Conservation (phyloP, 1,284 basidiomycete species). For the Vanrija pseudolonga region DNA sequence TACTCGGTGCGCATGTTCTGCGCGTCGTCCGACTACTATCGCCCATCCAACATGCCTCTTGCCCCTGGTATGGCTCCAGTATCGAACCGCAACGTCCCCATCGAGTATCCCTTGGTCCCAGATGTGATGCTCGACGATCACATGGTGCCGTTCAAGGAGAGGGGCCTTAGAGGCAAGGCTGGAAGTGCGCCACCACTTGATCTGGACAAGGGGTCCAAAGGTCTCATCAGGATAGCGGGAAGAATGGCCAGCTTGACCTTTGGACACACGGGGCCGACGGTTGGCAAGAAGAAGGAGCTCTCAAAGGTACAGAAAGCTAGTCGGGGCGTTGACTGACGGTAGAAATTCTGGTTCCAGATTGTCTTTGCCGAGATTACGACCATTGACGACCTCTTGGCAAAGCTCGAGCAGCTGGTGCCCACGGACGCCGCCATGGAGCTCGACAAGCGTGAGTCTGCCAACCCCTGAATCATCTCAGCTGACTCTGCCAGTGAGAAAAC, state of each 20-base stretch:
- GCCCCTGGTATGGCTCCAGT: conserved; percentile 41
- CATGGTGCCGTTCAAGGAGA: conserved; percentile 69
- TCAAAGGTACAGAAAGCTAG: conserved; percentile 33
- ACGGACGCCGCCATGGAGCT: conserved; percentile 24
- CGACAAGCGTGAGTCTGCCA: conserved; percentile 15
- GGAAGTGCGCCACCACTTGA: conserved; percentile 91
- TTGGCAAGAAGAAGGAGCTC: conserved; percentile 42
- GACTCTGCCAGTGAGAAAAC: conserved; percentile 58
- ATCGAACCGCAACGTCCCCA: conserved; percentile 52
- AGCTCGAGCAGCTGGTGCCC: conserved; percentile 20
- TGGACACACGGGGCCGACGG: conserved; percentile 71
- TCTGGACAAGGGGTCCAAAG: conserved; percentile 56
- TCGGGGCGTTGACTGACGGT: neutral
- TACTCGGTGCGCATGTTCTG: conserved; percentile 73
- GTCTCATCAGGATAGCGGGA: conserved; percentile 54
- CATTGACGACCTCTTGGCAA: conserved; percentile 61
- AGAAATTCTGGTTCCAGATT: conserved; percentile 83
- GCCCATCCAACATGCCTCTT: conserved; percentile 45
- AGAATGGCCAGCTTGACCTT: conserved; percentile 71
- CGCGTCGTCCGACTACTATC: conserved; percentile 80
- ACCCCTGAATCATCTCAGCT: neutral
- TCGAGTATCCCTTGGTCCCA: conserved; percentile 88
- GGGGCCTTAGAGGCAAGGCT: conserved; percentile 93
- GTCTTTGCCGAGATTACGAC: conserved; percentile 74
- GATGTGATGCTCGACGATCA: conserved; percentile 80